These are phyloP conservation scores for Fusarium fujikuroi DNA, from an alignment of 2,329 filamentous ascomycete species.

Conservation along the genomic window DNA sequence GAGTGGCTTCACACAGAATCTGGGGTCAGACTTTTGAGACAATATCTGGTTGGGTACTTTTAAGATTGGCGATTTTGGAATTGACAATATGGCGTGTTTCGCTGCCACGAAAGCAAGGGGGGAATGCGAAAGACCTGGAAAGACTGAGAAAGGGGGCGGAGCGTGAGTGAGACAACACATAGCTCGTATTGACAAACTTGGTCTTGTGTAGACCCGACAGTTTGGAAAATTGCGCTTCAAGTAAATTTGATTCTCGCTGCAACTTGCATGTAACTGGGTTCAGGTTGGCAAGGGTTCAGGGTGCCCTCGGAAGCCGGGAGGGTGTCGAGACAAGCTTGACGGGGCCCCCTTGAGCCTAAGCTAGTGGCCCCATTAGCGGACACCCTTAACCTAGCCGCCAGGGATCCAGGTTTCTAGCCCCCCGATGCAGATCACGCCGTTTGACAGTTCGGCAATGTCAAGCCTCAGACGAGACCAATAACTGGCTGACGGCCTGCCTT, in stretches of 20 bases:
- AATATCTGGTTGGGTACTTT: slow-evolving; percentile 31
- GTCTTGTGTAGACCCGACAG: slow-evolving; percentile 48
- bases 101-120: slow-evolving; percentile 25
- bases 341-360: slow-evolving; percentile 39
- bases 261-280: slow-evolving; percentile 40
- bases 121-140: slow-evolving; percentile 24
- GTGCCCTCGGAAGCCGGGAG: slow-evolving; percentile 25
- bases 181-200: slow-evolving; percentile 41
- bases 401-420: slow-evolving; percentile 44
- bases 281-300: slow-evolving; percentile 33
- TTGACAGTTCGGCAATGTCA: slow-evolving; percentile 45
- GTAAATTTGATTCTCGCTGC: slow-evolving; percentile 45
- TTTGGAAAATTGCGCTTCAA: slow-evolving; percentile 51
- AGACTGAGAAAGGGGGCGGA: slow-evolving; percentile 27
- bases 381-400: slow-evolving; percentile 39
- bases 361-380: slow-evolving; percentile 36
- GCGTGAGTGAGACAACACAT: slow-evolving; percentile 31
- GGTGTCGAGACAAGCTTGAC: slow-evolving; percentile 42
- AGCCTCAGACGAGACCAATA: slow-evolving; percentile 20
- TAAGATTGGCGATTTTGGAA: slow-evolving; percentile 39
- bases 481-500: slow-evolving; percentile 17
- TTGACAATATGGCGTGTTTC: slow-evolving; percentile 21
- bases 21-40: slow-evolving; percentile 23
- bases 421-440: slow-evolving; percentile 47
- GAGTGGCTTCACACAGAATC: slow-evolving; percentile 30